phyloP scores from a whole-genome alignment of 345 rosid genomes.

The Cochlearia excelsa region DNA sequence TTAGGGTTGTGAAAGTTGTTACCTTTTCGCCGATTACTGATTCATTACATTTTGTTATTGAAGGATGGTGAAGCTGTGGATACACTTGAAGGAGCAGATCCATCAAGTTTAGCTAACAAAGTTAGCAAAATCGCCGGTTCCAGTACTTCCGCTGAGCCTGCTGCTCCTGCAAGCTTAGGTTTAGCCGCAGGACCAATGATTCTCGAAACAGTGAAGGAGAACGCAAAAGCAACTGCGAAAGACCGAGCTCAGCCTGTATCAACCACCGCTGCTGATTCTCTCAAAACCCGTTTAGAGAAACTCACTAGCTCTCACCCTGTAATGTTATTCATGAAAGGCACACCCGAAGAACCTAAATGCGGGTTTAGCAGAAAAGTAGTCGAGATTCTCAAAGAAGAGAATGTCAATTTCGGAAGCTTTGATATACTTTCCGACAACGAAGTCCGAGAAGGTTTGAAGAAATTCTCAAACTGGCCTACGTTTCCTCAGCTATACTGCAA shows the following conservation, averaged over 20 bases:
- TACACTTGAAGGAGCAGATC: conserved; percentile 92
- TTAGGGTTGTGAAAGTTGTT: background rate
- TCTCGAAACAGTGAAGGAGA: conserved; percentile 71
- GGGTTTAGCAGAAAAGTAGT: too few species aligned
- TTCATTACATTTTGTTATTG: background rate
- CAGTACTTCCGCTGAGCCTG: conserved; percentile 63
- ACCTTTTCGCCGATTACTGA: background rate
- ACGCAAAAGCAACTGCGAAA: conserved; percentile 51
- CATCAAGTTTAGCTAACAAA: conserved; percentile 92
- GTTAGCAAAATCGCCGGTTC: conserved; percentile 73
- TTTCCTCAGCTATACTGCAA: conserved; percentile 94
- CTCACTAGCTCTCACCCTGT: too few species aligned
- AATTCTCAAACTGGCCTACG: conserved; percentile 67
- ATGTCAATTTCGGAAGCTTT: too few species aligned
- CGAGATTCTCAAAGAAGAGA: too few species aligned
- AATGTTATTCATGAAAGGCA: too few species aligned
- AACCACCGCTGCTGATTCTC: conserved; percentile 22
- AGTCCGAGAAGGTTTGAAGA: conserved; percentile 67
- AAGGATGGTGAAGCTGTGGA: conserved; percentile 84
- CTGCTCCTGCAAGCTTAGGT: conserved; percentile 98
- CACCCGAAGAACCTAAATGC: too few species aligned
- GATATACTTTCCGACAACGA: conserved; percentile 26
- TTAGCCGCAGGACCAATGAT: conserved; percentile 85
- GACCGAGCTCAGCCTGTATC: conserved; percentile 43
- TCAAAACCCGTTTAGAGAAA: too few species aligned